Evolutionary conservation across 768 basidiomycete genomes (phyloP).

Genomic region (Exsudoporus frostii): DNA sequence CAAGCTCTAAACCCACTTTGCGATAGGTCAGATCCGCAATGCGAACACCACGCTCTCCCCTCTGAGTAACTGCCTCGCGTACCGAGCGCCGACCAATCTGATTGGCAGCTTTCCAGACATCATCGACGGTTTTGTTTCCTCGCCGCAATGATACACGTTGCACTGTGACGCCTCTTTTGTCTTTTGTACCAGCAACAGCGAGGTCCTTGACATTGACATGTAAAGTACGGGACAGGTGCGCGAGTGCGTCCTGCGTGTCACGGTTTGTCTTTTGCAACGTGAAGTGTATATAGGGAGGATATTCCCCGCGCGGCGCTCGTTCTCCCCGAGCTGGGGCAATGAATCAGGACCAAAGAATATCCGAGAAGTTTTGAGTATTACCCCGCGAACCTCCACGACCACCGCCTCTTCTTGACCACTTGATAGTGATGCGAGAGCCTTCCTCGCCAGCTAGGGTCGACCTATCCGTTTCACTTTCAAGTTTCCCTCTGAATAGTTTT

Average conservation of each 20-base stretch:
- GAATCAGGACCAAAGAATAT: background rate
- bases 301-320: slow-evolving; percentile 56
- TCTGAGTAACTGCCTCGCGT: slow-evolving; percentile 57
- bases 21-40: slow-evolving; percentile 87
- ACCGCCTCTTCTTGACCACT: slow-evolving; percentile 60
- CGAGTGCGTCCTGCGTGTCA: slow-evolving; percentile 92
- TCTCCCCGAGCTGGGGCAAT: slow-evolving; percentile 32
- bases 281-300: slow-evolving; percentile 91
- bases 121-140: slow-evolving; percentile 71
- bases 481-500: slow-evolving; percentile 75
- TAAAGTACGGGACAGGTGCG: slow-evolving; percentile 73
- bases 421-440: slow-evolving; percentile 76
- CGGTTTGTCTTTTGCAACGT: slow-evolving; percentile 97
- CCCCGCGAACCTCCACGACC: slow-evolving; percentile 43
- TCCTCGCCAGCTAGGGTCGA: slow-evolving; percentile 49
- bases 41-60: slow-evolving; percentile 87
- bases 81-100: slow-evolving; percentile 56
- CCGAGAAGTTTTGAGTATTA: slow-evolving; percentile 1
- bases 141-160: slow-evolving; percentile 85
- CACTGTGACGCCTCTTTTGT: slow-evolving; percentile 95
- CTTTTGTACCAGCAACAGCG: slow-evolving; percentile 92
- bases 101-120: slow-evolving; percentile 83
- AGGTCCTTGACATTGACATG: slow-evolving; percentile 78
- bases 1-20: slow-evolving; percentile 80
- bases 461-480: slow-evolving; percentile 78